phyloP scores from a whole-genome alignment of 768 basidiomycete genomes.

The Phanerodontia chrysosporium region DNA sequence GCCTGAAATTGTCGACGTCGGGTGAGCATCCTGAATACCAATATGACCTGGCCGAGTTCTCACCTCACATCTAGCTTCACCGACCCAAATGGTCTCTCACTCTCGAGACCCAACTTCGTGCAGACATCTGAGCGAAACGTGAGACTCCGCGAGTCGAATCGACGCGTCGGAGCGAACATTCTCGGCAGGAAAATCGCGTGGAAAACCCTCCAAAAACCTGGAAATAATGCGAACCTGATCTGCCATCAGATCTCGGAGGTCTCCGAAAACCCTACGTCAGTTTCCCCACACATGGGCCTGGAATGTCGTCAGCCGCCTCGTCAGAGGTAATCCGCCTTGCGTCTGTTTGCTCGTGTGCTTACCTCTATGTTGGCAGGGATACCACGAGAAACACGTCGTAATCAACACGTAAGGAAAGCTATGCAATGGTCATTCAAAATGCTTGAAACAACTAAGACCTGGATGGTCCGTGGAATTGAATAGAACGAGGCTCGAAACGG shows the following conservation, averaged over 20 bases:
- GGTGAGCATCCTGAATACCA: no score
- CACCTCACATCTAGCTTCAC: no score
- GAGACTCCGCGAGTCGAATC: no score
- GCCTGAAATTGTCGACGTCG: no score
- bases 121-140: no score
- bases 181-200: no score
- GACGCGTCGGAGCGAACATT: no score
- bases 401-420: not conserved
- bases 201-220: no score
- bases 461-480: constrained; percentile 8
- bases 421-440: not conserved
- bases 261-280: not conserved
- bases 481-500: constrained; percentile 10
- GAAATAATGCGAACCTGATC: not conserved
- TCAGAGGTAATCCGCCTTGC: not conserved
- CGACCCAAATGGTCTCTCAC: no score
- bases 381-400: not conserved
- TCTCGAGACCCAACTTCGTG: no score
- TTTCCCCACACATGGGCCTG: not conserved
- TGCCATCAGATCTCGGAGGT: not conserved
- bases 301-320: not conserved
- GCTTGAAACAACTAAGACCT: not conserved
- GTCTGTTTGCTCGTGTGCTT: not conserved
- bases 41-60: no score
- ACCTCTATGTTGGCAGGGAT: not conserved